Evolutionary conservation across 75 land plant genomes (phyloP), one percentile per base, ranked within the genome.

Genomic region (Selaginella moellendorffii): DNA sequence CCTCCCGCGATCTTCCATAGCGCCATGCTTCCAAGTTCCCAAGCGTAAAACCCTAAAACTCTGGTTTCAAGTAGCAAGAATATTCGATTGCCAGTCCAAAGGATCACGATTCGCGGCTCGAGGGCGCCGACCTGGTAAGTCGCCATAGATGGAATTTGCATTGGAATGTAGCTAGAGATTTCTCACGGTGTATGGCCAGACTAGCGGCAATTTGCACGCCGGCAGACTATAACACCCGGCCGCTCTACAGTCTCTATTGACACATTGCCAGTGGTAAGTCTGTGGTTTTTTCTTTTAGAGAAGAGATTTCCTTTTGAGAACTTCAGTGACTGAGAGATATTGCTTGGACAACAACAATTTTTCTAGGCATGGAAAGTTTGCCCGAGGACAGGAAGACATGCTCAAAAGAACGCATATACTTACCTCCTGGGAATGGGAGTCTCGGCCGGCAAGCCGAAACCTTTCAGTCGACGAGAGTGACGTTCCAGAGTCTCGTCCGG

Each of bases 121-220:
- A 91, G 66, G 86, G 97, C 66, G 73, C 97, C 5, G 97, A 91
- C 81, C 77, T 91, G 78, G 97, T 88, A 64, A 18, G 46, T 36
- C 5, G 14, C n/a, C n/a, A n/a, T n/a, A n/a, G n/a, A n/a, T n/a
- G n/a, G n/a, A n/a, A n/a, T n/a, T n/a, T n/a, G n/a, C n/a, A n/a
- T n/a, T n/a, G n/a, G n/a, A n/a, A n/a, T n/a, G n/a, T n/a, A n/a
- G n/a, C n/a, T n/a, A n/a, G n/a, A n/a, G n/a, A n/a, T n/a, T n/a
- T 36, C 10, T 36, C 10, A 5, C 10, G 5, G 46, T 36, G 46
- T 36, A 14, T 36, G 46, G 5, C 14, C 78, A 91, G 97, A 81
- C 78, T 92, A 20, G 96, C 97, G 26, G 97, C 97, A 52, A 92
- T 92, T 64, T 91, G 97, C 70, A 91, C 97, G 1, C 95, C 95